These are phyloP conservation scores for Neurospora sp. DNA, from an alignment of 495 filamentous ascomycete genomes.

Conservation along the genomic window DNA sequence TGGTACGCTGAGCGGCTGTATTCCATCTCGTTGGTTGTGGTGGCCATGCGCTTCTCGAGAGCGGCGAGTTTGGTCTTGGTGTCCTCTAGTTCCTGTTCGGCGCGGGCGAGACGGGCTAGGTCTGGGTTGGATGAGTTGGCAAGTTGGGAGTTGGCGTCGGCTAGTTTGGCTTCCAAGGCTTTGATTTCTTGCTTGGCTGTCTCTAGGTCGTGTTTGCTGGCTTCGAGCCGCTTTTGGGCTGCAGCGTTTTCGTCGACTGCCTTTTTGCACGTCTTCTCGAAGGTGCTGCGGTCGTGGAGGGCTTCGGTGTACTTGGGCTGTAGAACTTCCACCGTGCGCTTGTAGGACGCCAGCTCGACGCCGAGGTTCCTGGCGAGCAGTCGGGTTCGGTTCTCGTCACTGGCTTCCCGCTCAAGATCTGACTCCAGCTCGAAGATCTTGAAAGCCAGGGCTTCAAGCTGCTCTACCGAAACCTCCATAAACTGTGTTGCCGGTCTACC, in stretches of 20 bases:
- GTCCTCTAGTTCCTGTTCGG: constrained; percentile 27
- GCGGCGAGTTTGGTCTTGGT: constrained; percentile 20
- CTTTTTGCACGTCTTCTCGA: constrained; percentile 22
- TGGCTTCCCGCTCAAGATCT: constrained; percentile 13
- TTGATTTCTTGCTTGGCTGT: constrained; percentile 42
- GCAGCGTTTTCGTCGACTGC: constrained; percentile 13
- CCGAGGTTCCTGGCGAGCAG: constrained; percentile 21
- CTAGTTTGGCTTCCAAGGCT: constrained; percentile 39
- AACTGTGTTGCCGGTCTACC: background rate
- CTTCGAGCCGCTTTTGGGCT: constrained; percentile 22
- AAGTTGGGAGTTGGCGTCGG: constrained; percentile 36
- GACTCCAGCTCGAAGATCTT: constrained; percentile 25
- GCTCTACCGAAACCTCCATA: constrained; percentile 22
- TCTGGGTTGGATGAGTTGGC: constrained; percentile 38
- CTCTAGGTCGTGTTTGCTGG: constrained; percentile 30
- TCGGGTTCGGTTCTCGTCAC: constrained; percentile 15
- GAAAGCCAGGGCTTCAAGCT: constrained; percentile 25
- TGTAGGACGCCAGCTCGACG: constrained; percentile 18
- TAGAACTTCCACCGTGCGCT: constrained; percentile 15
- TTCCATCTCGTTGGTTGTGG: constrained; percentile 37
- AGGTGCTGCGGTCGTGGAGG: constrained; percentile 27
- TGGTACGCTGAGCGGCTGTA: constrained; percentile 57
- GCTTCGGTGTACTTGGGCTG: constrained; percentile 26
- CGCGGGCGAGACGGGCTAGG: constrained; percentile 36
- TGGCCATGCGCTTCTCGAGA: constrained; percentile 36